These are phyloP conservation scores for Carex kokanica DNA, from an alignment of 176 grass and related monocot species.

Conservation along the genomic window DNA sequence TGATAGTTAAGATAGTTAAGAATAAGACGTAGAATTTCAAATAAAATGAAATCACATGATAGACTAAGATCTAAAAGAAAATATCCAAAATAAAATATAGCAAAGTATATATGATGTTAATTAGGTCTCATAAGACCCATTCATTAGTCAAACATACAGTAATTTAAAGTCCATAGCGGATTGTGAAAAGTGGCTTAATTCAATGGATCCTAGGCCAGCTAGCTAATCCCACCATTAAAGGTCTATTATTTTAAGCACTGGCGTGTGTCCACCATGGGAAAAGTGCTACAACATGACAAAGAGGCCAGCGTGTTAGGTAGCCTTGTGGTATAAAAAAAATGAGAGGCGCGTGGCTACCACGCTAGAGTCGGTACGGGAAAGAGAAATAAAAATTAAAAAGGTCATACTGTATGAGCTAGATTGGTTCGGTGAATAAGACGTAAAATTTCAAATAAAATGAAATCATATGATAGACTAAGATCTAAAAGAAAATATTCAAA, in stretches of 20 bases:
- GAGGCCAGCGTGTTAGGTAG: background rate
- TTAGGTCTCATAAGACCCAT: background rate
- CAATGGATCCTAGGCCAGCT: slow-evolving; percentile 13
- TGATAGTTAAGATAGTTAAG: too few relatives aligned
- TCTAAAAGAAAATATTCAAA: too few relatives aligned
- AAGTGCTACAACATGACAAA: background rate
- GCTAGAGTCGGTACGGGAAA: background rate
- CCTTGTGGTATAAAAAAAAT: slow-evolving; percentile 12
- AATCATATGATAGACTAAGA: too few relatives aligned
- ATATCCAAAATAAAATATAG: too few relatives aligned
- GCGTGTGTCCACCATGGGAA: slow-evolving; percentile 37
- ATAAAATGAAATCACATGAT: too few relatives aligned
- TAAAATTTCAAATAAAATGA: too few relatives aligned
- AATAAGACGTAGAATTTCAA: too few relatives aligned
- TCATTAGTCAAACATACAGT: background rate
- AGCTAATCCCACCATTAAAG: background rate
- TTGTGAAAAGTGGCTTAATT: background rate
- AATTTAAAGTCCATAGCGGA: background rate
- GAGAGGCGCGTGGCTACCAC: slow-evolving; percentile 46
- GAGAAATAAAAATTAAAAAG: background rate
- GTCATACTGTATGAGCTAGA: background rate
- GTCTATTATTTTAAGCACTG: slow-evolving; percentile 5
- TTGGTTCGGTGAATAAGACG: too few relatives aligned
- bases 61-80: too few relatives aligned
- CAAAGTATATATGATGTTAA: background rate